Conservation (phyloP, 169 alveolate genomes). For the Cryptosporidium ubiquitum region DNA sequence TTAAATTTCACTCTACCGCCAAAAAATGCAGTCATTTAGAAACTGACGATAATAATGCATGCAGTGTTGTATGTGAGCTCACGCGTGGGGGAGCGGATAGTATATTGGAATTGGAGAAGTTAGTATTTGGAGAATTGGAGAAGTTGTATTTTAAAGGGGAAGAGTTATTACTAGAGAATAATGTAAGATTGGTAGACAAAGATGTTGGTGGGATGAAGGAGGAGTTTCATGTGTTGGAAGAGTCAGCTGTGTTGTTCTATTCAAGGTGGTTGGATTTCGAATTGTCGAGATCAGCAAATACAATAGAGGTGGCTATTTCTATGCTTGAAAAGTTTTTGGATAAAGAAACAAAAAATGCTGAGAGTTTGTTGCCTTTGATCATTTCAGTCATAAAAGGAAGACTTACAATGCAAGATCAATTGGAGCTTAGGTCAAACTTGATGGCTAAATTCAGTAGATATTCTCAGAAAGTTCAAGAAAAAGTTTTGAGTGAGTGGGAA, state of each 20-base stretch:
- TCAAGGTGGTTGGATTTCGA: slow-evolving; percentile 63
- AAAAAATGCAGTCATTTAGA: neutral
- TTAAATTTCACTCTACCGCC: neutral
- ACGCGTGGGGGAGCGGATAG: neutral
- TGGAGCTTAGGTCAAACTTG: neutral
- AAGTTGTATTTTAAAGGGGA: slow-evolving; percentile 31
- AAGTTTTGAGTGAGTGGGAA: slow-evolving; percentile 30
- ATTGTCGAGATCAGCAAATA: neutral
- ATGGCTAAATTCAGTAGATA: neutral
- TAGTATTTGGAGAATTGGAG: neutral
- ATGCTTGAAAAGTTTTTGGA: neutral
- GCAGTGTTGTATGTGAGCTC: neutral
- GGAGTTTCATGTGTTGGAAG: neutral
- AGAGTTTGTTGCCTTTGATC: neutral
- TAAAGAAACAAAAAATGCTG: neutral
- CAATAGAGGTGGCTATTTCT: neutral
- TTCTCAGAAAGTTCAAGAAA: neutral
- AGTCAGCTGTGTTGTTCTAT: slow-evolving; percentile 26
- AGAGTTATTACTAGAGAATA: neutral
- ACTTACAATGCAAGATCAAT: neutral
- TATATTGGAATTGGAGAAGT: neutral
- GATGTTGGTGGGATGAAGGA: neutral
- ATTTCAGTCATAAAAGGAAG: slow-evolving; percentile 18
- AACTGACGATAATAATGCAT: neutral
- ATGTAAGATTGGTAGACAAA: neutral